Evolutionary conservation across 306 rosid species (phyloP), one percentile per base, ranked within the genome.

Genomic region (Acacia acuminata): DNA sequence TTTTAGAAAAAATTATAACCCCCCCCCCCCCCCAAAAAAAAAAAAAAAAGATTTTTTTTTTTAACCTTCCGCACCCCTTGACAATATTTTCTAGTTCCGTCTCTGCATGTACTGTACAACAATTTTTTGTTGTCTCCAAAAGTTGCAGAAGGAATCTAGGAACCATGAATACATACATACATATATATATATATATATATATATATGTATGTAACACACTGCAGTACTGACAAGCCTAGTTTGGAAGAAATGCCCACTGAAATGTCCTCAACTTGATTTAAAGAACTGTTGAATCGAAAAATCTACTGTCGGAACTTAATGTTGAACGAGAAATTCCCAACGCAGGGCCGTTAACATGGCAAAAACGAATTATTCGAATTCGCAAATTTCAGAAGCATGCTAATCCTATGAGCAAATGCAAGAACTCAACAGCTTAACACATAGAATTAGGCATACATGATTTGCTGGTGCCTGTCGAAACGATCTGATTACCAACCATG

Each of bases 401-500:
- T 17, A 53, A 70, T 45, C 42, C 16, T 32, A 24, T 32, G 53
- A 58, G 64, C 70, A 75, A 32, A 38, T 10, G n/a, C 34, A 20
- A 14, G 68, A 61, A 81, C 71, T 65, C 47, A 79, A 70, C 43
- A 48, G 36, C 43, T 48, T 69, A 17, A 68, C 44, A 60, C 24
- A 40, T 45, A 79, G 76, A 79, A 82, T 61, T 71, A 36, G 50
- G 30, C 99, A 77, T 89, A 96, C 98, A 96, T 86, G 99, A 94
- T 87, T 92, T 96, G 38, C 81, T 87, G 44, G 87, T 79, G 38
- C 98, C 97, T 34, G 91, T 81, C 43, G 94, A 86, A 84, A 96
- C 81, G 55, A 92, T 90, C 87, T 94, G 96, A 83, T 92, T 94
- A 56, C 97, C 86, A 79, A 92, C 90, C 84, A 94, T 76, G 45